These are phyloP conservation scores for Leavenworthia alabamica DNA, from an alignment of 345 rosid species.

Conservation along the genomic window DNA sequence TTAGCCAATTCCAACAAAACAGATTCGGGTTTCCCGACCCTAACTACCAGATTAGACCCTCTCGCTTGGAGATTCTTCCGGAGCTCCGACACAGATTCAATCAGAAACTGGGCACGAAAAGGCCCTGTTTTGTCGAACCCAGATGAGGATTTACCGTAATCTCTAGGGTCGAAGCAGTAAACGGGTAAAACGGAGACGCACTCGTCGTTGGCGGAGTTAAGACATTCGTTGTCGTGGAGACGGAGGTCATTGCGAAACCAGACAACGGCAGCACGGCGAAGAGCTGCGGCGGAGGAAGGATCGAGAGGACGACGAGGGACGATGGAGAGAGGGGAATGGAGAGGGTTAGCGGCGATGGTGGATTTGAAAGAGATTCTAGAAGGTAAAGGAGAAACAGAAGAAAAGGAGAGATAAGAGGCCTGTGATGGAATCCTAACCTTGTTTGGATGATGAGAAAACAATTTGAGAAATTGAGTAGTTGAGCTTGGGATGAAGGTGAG, in stretches of 20 bases:
- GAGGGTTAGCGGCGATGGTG: conserved; percentile 74
- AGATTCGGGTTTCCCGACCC: conserved; percentile 76
- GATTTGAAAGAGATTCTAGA: conserved; percentile 64
- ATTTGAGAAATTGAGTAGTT: conserved; percentile 45
- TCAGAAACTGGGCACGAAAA: conserved; percentile 70
- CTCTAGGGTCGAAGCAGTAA: conserved; percentile 94
- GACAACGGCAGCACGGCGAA: conserved; percentile 79
- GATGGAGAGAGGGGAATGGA: conserved; percentile 70
- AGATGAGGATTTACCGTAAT: conserved; percentile 78
- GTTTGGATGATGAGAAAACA: conserved; percentile 47
- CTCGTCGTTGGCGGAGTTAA: conserved; percentile 72
- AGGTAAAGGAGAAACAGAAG: conserved; percentile 34
- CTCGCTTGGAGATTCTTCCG: conserved; percentile 79
- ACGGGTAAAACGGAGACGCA: conserved; percentile 84
- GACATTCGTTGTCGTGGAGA: conserved; percentile 86
- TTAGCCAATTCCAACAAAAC: conserved; percentile 76
- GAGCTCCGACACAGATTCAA: conserved; percentile 87
- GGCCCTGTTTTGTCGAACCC: conserved; percentile 93
- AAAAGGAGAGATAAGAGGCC: conserved; percentile 51
- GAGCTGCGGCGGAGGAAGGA: conserved; percentile 71
- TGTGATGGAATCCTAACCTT: conserved; percentile 66
- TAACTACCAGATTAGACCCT: conserved; percentile 88
- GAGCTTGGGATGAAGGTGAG: conserved; percentile 31
- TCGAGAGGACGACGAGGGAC: conserved; percentile 86
- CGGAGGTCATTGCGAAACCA: conserved; percentile 98